These are phyloP conservation scores for Rhodotorula diobovata DNA, from an alignment of 768 basidiomycete genomes.

Conservation along the genomic window DNA sequence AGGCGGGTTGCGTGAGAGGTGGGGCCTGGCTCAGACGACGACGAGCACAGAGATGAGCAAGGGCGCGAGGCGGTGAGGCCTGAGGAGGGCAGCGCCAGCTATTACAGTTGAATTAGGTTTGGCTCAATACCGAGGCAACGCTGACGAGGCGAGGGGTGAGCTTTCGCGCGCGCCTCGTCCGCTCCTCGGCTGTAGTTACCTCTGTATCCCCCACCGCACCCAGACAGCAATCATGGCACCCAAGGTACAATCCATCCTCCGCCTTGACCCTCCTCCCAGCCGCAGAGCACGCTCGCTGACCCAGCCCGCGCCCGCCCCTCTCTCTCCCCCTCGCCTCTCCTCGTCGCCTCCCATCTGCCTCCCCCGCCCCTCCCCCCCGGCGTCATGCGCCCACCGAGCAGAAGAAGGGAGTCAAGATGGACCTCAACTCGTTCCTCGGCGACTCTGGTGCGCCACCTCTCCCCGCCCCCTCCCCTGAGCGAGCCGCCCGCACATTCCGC, in stretches of 20 bases:
- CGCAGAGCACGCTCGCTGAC: not conserved
- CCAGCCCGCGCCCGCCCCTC: not conserved
- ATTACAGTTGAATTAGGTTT: no score
- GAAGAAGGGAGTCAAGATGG: slow-evolving; percentile 84
- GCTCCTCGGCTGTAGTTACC: no score
- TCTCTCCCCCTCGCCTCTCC: not conserved
- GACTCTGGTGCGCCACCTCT: slow-evolving; percentile 62
- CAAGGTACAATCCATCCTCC: slow-evolving; percentile 25
- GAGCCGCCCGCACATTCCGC: no score
- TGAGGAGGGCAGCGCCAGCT: no score
- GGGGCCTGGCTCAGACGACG: no score
- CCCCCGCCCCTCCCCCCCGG: not conserved
- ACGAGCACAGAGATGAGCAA: no score
- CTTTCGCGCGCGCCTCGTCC: no score
- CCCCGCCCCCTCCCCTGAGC: not conserved
- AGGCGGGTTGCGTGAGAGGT: not conserved
- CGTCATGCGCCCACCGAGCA: slow-evolving; percentile 58
- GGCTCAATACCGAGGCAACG: no score
- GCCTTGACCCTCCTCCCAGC: not conserved
- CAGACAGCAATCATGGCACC: slow-evolving; percentile 27
- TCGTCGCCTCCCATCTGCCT: no score
- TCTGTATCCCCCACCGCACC: not conserved
- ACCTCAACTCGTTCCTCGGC: slow-evolving; percentile 84
- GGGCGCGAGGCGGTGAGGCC: no score
- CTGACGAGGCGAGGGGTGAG: no score